Percentiles rank a stretch among this genome's conserved stretches.
phyloP scores from a whole-genome alignment of 768 basidiomycete genomes.

The Pleurotus tuber-regium region DNA sequence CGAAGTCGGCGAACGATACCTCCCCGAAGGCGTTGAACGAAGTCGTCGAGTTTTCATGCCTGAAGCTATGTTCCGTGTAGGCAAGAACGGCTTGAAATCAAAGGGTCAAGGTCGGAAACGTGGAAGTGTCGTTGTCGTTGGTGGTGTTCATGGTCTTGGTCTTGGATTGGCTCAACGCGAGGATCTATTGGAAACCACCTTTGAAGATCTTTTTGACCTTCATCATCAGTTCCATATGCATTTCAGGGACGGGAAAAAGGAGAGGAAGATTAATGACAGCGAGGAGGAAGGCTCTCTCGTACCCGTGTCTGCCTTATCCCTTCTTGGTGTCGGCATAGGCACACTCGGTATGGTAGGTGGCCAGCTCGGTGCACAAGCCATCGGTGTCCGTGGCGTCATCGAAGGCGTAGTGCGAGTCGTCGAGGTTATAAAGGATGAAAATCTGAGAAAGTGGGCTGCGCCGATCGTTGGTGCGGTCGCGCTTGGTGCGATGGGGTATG shows the following conservation, averaged over 20 bases:
- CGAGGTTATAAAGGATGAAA: constrained; percentile 80
- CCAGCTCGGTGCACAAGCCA: constrained; percentile 4
- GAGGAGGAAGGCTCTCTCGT: constrained; percentile 24
- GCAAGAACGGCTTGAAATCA: constrained; percentile 28
- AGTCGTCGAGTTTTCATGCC: constrained; percentile 83
- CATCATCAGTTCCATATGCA: constrained; percentile 74
- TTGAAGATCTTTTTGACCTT: constrained; percentile 85
- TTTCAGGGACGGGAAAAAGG: constrained; percentile 30
- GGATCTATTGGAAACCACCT: constrained; percentile 76
- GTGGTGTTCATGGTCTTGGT: constrained; percentile 83
- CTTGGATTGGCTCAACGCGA: constrained; percentile 76
- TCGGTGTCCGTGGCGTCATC: constrained; percentile 74
- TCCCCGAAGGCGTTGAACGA: constrained; percentile 74
- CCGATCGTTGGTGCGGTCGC: constrained; percentile 79
- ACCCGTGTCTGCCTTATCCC: neutral
- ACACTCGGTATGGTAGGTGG: neutral
- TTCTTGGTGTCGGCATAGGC: neutral
- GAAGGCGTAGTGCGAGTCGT: constrained; percentile 74
- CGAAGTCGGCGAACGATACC: constrained; percentile 69
- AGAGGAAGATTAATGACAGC: neutral
- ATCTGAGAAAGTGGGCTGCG: constrained; percentile 73
- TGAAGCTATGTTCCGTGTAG: constrained; percentile 91
- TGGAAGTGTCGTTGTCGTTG: constrained; percentile 38
- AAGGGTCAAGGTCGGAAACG: constrained; percentile 31
- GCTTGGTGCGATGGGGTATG: constrained; percentile 73